Base-by-base conservation (phyloP, 2,329 filamentous ascomycete genomes). In the Sphaceloma murrayae region DNA sequence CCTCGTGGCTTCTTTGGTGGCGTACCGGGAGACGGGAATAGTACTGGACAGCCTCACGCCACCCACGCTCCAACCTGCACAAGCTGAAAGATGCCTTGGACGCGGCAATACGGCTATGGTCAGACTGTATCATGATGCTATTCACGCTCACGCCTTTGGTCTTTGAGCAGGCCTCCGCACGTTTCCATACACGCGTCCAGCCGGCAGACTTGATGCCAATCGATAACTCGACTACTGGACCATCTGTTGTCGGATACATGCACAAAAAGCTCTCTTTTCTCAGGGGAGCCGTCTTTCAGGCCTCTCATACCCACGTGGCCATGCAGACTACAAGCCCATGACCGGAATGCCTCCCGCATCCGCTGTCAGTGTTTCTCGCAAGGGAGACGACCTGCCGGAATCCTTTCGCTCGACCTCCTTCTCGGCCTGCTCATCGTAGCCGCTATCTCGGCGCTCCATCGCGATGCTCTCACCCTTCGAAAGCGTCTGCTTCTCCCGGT, bases 391-490 rank as follows among this genome's bases (percentile, higher is more conserved):
- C 30, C 36, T 14, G 6, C 36, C 36, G 13, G 36, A 40, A 17
- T 40, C 36, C 36, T 24, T 40, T n/a, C 36, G 36, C 24, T 40
- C 36, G 18, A 27, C 36, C 6, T 13, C 14, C 22, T 40, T 40
- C 9, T n/a, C 24, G 6, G 5, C 16, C 36, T 30, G n/a, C n/a
- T 24, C 16, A 6, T 40, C 36, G 14, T 16, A 40, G 8, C 36
- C 36, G 16, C 36, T 40, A 13, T 40, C 36, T 5, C 36, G 27
- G 16, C 36, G 36, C 36, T 40, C 36, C 36, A 40, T 40, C 22
- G 13, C 19, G 10, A 29, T 22, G 14, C 24, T 26, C 24, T 22
- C 36, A 13, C 24, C 24, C 22, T 9, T 2, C n/a, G n/a, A n/a
- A n/a, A 10, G 11, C 2, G 22, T 16, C 24, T 40, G 36, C 24